These are phyloP conservation scores for Globisporangium okanoganense DNA, from an alignment of 352 stramenopile species.

Conservation along the genomic window DNA sequence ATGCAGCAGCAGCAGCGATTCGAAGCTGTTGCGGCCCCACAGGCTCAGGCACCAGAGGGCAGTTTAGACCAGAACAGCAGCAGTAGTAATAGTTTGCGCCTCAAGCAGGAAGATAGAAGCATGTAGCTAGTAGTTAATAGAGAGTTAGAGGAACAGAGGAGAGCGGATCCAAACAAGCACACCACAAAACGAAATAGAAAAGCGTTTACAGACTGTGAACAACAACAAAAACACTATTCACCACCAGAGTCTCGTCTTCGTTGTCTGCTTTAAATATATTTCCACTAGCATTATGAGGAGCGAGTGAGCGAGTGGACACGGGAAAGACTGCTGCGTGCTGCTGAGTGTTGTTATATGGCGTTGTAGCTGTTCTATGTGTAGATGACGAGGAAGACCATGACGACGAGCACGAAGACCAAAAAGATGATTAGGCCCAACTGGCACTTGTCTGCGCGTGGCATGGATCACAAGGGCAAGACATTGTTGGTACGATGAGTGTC, in stretches of 20 bases:
- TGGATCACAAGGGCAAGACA: background rate
- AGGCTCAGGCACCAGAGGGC: background rate
- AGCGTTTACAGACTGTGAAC: background rate
- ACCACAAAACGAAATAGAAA: constrained; percentile 1
- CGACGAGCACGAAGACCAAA: constrained; percentile 53
- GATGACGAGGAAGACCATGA: constrained; percentile 82
- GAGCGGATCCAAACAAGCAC: background rate
- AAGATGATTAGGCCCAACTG: constrained; percentile 76
- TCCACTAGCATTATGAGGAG: background rate
- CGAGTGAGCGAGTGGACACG: background rate
- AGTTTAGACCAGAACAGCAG: constrained; percentile 1
- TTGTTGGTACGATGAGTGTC: too few species aligned
- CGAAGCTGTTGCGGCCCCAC: constrained; percentile 7
- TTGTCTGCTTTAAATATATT: constrained; percentile 6
- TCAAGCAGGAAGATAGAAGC: constrained; percentile 13
- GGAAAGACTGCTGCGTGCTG: background rate
- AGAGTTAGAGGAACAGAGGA: background rate
- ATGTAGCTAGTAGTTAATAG: constrained; percentile 16
- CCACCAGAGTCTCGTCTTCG: background rate
- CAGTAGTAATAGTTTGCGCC: constrained; percentile 15
- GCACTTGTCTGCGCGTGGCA: constrained; percentile 52
- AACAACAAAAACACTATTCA: background rate
- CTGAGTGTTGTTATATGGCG: background rate
- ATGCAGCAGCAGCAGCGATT: constrained; percentile 29
- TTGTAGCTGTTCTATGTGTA: constrained; percentile 51